Evolutionary conservation across 768 basidiomycete species (phyloP).

Genomic region (Lactarius tabidus): DNA sequence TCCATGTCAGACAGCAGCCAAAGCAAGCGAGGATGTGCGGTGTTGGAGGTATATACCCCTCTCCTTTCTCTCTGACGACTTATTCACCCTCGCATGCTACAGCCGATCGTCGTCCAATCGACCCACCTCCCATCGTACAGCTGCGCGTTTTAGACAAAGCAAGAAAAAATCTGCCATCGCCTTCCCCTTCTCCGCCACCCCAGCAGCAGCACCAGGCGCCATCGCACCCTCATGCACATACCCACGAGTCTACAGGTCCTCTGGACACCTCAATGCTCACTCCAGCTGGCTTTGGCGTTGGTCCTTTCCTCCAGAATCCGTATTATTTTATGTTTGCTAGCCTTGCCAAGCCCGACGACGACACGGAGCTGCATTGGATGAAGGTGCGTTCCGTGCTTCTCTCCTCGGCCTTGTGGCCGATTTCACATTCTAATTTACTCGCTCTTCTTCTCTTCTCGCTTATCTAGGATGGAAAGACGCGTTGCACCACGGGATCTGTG

Average conservation of each 20-base stretch:
- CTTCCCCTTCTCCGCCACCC: conserved; percentile 24
- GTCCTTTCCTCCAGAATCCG: conserved; percentile 79
- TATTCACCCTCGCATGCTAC: conserved; percentile 20
- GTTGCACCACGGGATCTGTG: conserved; percentile 87
- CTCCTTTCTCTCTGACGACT: not conserved
- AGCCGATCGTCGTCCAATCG: conserved; percentile 95
- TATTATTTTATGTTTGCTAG: conserved; percentile 97
- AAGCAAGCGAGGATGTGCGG: conserved; percentile 91
- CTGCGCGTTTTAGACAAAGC: conserved; percentile 77
- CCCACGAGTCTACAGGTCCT: conserved; percentile 11
- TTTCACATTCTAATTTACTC: conserved; percentile 6
- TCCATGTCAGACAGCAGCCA: conserved; percentile 85
- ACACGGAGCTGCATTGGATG: conserved; percentile 83
- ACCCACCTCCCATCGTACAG: conserved; percentile 96
- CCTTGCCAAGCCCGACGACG: conserved; percentile 84
- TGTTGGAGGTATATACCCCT: conserved; percentile 61
- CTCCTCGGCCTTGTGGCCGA: not conserved
- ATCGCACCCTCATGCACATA: conserved; percentile 12
- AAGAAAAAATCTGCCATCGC: conserved; percentile 30
- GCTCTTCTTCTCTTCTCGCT: conserved; percentile 11
- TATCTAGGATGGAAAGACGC: conserved; percentile 76
- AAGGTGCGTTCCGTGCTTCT: conserved; percentile 44
- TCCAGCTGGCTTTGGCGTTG: conserved; percentile 38
- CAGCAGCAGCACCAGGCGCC: conserved; percentile 15
- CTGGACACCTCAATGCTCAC: conserved; percentile 23